A percentile compares a stretch with the other conserved stretches of the same genome.
These are phyloP conservation scores for Venturia carpophila DNA, from an alignment of 2,329 filamentous ascomycete species.

Conservation along the genomic window DNA sequence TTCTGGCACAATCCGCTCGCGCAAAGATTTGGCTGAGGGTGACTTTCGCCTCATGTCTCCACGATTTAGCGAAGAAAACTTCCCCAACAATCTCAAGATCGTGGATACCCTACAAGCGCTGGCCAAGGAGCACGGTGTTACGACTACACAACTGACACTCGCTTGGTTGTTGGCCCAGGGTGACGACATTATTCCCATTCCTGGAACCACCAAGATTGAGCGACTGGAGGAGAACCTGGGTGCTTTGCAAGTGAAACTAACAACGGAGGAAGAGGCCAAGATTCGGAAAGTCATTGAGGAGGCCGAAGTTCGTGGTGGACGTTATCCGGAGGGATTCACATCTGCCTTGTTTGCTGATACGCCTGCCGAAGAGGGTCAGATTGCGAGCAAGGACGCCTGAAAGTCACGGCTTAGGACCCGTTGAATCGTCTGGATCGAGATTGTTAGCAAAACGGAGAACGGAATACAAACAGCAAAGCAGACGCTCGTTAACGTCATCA, in stretches of 20 bases:
- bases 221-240: conserved; percentile 35
- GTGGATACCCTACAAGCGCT: conserved; percentile 44
- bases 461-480: too few relatives aligned
- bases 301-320: conserved; percentile 18
- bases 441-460: too few relatives aligned
- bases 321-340: conserved; percentile 17
- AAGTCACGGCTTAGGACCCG: too few relatives aligned
- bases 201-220: conserved; percentile 37
- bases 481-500: too few relatives aligned
- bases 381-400: conserved; percentile 7
- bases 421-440: too few relatives aligned
- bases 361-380: conserved; percentile 22
- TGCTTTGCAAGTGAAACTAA: conserved; percentile 17
- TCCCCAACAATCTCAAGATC: conserved; percentile 48
- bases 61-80: conserved; percentile 46
- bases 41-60: conserved; percentile 44
- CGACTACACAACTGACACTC: conserved; percentile 51
- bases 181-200: conserved; percentile 53
- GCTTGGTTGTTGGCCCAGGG: conserved; percentile 58
- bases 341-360: conserved; percentile 16
- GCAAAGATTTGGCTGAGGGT: conserved; percentile 40
- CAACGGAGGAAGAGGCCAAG: conserved; percentile 13
- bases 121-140: conserved; percentile 48
- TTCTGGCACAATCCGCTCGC: conserved; percentile 42
- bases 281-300: conserved; percentile 18